These are phyloP conservation scores for Carpinus viminea DNA, from an alignment of 306 rosid species.

Conservation along the genomic window DNA sequence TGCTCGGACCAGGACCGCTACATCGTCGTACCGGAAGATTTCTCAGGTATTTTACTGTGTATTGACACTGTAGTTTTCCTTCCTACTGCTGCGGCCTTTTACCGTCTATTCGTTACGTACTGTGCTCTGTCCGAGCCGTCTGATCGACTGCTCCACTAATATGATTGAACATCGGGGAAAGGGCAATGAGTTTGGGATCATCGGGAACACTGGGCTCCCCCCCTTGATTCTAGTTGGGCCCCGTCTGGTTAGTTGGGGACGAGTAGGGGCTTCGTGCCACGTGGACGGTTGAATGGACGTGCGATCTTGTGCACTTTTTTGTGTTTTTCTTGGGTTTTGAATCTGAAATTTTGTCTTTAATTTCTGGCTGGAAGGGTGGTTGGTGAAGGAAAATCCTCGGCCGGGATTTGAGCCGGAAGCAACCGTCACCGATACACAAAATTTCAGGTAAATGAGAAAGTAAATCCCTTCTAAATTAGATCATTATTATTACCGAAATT, in stretches of 20 bases:
- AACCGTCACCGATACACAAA: slow-evolving; percentile 19
- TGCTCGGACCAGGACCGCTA: slow-evolving; percentile 65
- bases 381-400: slow-evolving; percentile 38
- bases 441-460: slow-evolving; percentile 51
- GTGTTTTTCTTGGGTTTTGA: neutral
- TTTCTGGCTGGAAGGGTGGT: slow-evolving; percentile 40
- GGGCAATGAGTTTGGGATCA: neutral
- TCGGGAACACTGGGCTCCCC: neutral
- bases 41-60: slow-evolving; percentile 47
- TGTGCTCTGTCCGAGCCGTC: slow-evolving; percentile 15
- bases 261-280: slow-evolving; percentile 29
- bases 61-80: neutral
- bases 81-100: neutral
- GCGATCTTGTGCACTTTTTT: neutral
- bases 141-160: slow-evolving; percentile 24
- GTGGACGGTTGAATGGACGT: slow-evolving; percentile 32
- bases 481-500: too few species aligned
- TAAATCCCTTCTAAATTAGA: neutral
- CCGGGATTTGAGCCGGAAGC: slow-evolving; percentile 26
- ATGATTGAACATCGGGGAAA: slow-evolving; percentile 23
- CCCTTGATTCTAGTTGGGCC: slow-evolving; percentile 8
- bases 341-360: slow-evolving; percentile 15
- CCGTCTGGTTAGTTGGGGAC: neutral
- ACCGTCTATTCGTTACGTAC: neutral
- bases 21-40: slow-evolving; percentile 49